These are phyloP conservation scores for Talaromyces sp. DNA, from an alignment of 2,329 filamentous ascomycete species.

Conservation along the genomic window DNA sequence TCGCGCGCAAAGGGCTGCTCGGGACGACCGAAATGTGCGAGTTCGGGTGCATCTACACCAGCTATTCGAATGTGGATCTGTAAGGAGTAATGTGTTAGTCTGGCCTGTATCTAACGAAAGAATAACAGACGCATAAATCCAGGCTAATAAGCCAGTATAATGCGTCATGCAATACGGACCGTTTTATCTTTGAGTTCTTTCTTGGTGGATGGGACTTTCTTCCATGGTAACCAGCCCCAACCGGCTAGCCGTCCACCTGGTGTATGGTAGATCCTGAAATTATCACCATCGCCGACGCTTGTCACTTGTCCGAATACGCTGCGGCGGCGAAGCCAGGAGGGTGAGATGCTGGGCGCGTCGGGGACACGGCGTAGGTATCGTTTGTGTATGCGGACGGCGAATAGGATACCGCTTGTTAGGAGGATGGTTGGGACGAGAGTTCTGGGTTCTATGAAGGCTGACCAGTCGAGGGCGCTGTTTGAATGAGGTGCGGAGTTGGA, in stretches of 20 bases:
- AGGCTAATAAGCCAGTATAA: too few relatives aligned
- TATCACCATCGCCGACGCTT: slow-evolving; percentile 93
- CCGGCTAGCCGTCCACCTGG: slow-evolving; percentile 84
- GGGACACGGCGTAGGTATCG: slow-evolving; percentile 81
- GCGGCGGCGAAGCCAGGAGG: slow-evolving; percentile 71
- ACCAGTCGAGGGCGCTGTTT: slow-evolving; percentile 46
- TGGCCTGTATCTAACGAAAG: too few relatives aligned
- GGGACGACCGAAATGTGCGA: slow-evolving; percentile 86
- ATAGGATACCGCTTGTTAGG: slow-evolving; percentile 42
- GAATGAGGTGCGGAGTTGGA: slow-evolving; percentile 30
- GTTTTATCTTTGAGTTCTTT: slow-evolving; percentile 75
- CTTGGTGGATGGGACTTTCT: slow-evolving; percentile 69
- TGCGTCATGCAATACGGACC: slow-evolving; percentile 59
- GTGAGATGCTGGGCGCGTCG: slow-evolving; percentile 72
- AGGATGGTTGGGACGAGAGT: slow-evolving; percentile 42
- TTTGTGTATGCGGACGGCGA: slow-evolving; percentile 39
- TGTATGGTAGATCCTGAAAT: slow-evolving; percentile 92
- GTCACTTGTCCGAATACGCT: slow-evolving; percentile 85
- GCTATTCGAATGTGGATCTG: slow-evolving; percentile 84
- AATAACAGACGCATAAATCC: too few relatives aligned
- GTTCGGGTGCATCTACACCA: slow-evolving; percentile 89
- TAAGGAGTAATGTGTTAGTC: not conserved
- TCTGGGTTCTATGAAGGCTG: slow-evolving; percentile 38
- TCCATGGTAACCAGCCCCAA: slow-evolving; percentile 84
- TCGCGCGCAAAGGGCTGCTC: slow-evolving; percentile 83